These are phyloP conservation scores for Parmales sp. DNA, from an alignment of 108 stramenopile genomes.

Conservation along the genomic window DNA sequence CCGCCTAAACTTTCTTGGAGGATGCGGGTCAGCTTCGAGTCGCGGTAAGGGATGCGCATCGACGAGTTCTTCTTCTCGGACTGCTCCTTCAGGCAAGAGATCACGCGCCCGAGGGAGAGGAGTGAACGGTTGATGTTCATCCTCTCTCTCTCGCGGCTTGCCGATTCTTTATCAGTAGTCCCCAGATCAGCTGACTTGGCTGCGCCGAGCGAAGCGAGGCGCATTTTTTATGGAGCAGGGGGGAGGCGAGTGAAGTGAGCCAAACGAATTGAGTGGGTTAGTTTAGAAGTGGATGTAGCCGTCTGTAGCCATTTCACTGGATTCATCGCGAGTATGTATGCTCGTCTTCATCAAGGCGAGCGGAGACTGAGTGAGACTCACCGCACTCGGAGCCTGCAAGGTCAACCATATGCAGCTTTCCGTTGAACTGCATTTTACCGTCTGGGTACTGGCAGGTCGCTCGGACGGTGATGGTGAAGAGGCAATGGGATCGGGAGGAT, in stretches of 20 bases:
- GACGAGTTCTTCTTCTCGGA: conserved; percentile 9
- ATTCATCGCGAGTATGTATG: too few species aligned
- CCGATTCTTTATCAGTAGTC: conserved; percentile 37
- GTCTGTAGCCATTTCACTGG: too few species aligned
- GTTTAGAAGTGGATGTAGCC: too few species aligned
- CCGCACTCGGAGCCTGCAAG: conserved; percentile 67
- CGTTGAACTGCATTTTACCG: conserved; percentile 58
- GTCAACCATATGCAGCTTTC: conserved; percentile 90
- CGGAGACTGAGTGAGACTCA: too few species aligned
- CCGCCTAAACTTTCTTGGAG: conserved; percentile 88
- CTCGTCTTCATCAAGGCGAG: too few species aligned
- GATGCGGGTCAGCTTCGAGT: conserved; percentile 86
- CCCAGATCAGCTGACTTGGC: conserved; percentile 40
- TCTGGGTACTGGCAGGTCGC: conserved; percentile 41
- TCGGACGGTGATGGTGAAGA: conserved; percentile 65
- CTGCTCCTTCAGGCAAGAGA: conserved; percentile 51
- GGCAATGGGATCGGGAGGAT: conserved; percentile 80
- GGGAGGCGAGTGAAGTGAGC: too few species aligned
- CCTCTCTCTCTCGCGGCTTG: conserved; percentile 53
- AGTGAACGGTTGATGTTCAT: conserved; percentile 64
- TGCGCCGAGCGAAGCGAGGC: too few species aligned
- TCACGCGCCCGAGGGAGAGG: conserved; percentile 60
- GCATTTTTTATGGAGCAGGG: too few species aligned
- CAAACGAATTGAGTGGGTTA: too few species aligned
- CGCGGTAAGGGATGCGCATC: conserved; percentile 51